These are phyloP conservation scores for Globomyces sp. DNA, from an alignment of 371 early-diverging fungal genomes.

Conservation along the genomic window DNA sequence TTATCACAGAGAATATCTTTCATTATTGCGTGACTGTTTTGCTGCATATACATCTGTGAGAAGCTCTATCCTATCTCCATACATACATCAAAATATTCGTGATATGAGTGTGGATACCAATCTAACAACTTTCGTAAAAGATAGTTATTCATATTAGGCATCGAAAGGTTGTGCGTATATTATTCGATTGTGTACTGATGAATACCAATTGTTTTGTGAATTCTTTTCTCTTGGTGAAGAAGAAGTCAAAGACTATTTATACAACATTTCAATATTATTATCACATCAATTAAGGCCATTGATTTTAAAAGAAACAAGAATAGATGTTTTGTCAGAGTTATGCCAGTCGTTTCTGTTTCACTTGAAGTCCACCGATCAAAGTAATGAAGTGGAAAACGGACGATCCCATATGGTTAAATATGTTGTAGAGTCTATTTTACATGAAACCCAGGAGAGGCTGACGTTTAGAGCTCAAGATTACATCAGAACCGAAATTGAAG, in stretches of 20 bases:
- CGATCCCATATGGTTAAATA: slow-evolving; percentile 23
- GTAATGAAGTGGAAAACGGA: background rate
- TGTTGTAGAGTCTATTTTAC: slow-evolving; percentile 67
- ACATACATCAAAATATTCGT: slow-evolving; percentile 62
- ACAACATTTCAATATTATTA: slow-evolving; percentile 54
- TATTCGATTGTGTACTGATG: slow-evolving; percentile 75
- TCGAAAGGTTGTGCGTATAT: slow-evolving; percentile 76
- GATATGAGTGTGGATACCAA: slow-evolving; percentile 56
- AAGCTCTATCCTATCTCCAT: slow-evolving; percentile 62
- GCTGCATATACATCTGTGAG: slow-evolving; percentile 71
- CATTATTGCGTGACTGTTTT: slow-evolving; percentile 70
- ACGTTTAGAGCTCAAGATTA: slow-evolving; percentile 82
- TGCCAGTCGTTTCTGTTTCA: slow-evolving; percentile 72
- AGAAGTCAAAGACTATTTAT: slow-evolving; percentile 48
- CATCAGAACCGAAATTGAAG: slow-evolving; percentile 72
- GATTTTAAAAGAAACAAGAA: slow-evolving; percentile 77
- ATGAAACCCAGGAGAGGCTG: slow-evolving; percentile 81
- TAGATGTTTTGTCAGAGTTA: slow-evolving; percentile 75
- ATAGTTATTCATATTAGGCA: slow-evolving; percentile 43
- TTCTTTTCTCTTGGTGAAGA: slow-evolving; percentile 72
- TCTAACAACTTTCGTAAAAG: slow-evolving; percentile 62
- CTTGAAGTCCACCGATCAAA: slow-evolving; percentile 22
- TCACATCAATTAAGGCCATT: slow-evolving; percentile 83
- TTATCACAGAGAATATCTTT: slow-evolving; percentile 70
- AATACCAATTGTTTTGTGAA: slow-evolving; percentile 69